A percentile compares a stretch with the other conserved stretches of the same genome.
Evolutionary conservation across 768 basidiomycete species (phyloP).

Genomic region (Clitopilus passeckerianus): DNA sequence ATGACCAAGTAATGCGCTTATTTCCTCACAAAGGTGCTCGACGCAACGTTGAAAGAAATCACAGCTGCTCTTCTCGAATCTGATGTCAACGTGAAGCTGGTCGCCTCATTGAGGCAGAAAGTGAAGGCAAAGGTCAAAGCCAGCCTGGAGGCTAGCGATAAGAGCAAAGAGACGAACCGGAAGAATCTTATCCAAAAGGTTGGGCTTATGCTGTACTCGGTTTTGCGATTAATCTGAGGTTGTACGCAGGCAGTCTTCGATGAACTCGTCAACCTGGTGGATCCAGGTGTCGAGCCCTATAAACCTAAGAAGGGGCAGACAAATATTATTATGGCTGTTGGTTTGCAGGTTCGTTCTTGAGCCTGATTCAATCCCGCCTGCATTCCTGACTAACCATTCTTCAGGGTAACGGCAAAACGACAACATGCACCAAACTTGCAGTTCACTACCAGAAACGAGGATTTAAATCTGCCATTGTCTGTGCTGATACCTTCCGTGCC

Average conservation of each 20-base stretch:
- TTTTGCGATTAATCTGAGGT: not conserved
- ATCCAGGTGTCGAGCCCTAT: slow-evolving; percentile 92
- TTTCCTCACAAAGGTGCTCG: slow-evolving; percentile 65
- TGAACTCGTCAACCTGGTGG: slow-evolving; percentile 91
- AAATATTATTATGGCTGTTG: slow-evolving; percentile 97
- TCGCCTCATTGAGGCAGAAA: slow-evolving; percentile 79
- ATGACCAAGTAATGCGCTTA: slow-evolving; percentile 4
- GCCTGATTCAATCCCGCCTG: not conserved
- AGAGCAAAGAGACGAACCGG: slow-evolving; percentile 74
- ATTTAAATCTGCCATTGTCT: slow-evolving; percentile 95
- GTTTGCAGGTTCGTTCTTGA: slow-evolving; percentile 67
- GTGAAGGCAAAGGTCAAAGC: slow-evolving; percentile 90
- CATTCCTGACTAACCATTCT: not conserved
- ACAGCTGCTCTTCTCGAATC: slow-evolving; percentile 91
- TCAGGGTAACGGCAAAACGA: slow-evolving; percentile 97
- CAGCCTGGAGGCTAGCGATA: slow-evolving; percentile 58
- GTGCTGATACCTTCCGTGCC: slow-evolving; percentile 98
- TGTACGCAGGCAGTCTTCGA: slow-evolving; percentile 85
- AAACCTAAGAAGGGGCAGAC: slow-evolving; percentile 94
- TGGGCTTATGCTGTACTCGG: slow-evolving; percentile 4
- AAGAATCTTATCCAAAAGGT: slow-evolving; percentile 94
- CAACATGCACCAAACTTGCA: slow-evolving; percentile 97
- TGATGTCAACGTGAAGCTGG: slow-evolving; percentile 98
- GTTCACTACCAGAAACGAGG: slow-evolving; percentile 97
- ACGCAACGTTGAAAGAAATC: slow-evolving; percentile 92